A percentile compares a stretch with the other conserved stretches of the same genome.
These are phyloP conservation scores for Jasminum sambac DNA, from an alignment of 257 asterid species.

Conservation along the genomic window DNA sequence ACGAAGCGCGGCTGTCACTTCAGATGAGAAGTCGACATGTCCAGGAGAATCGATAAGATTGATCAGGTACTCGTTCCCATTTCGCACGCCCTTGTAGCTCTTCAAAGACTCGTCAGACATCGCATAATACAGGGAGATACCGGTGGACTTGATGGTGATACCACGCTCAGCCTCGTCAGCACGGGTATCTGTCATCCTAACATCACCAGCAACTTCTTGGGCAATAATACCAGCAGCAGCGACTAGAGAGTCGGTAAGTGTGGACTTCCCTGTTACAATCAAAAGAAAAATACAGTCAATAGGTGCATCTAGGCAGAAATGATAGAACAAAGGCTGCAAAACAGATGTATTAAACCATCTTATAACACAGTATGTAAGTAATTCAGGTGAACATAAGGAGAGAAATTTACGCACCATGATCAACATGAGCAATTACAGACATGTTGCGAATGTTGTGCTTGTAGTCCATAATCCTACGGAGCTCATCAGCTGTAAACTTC, in stretches of 20 bases:
- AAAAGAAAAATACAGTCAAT: not conserved
- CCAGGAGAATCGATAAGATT: constrained; percentile 53
- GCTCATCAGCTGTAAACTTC: constrained; percentile 29
- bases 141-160: constrained; percentile 56
- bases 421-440: constrained; percentile 43
- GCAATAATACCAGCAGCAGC: constrained; percentile 65
- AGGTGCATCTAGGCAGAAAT: not conserved
- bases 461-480: constrained; percentile 30
- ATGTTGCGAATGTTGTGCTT: constrained; percentile 29
- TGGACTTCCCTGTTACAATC: constrained; percentile 44
- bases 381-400: not conserved
- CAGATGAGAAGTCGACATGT: constrained; percentile 53
- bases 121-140: constrained; percentile 52
- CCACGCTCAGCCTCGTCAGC: constrained; percentile 67
- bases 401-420: constrained; percentile 28
- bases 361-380: not conserved
- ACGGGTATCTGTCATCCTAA: constrained; percentile 58
- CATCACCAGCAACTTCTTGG: constrained; percentile 60
- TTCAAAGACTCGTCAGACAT: constrained; percentile 41
- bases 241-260: constrained; percentile 55
- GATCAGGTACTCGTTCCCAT: constrained; percentile 52
- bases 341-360: not conserved
- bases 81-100: constrained; percentile 44
- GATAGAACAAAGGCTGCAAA: not conserved
- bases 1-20: constrained; percentile 51